phyloP scores from a whole-genome alignment of 495 filamentous ascomycete species.

The Neurospora sp. region DNA sequence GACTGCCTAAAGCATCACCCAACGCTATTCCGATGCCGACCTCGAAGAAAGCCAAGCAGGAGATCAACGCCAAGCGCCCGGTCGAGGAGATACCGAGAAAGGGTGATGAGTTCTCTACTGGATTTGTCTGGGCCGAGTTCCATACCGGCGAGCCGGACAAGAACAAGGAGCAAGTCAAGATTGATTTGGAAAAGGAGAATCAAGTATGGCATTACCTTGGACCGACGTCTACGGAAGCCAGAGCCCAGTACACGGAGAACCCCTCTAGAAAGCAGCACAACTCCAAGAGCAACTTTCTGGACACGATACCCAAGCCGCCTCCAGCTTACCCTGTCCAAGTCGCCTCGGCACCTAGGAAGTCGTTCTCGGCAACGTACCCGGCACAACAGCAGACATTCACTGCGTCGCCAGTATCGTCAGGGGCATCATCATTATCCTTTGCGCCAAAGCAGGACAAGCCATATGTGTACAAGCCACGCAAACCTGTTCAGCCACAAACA shows the following conservation, averaged over 20 bases:
- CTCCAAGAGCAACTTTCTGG: constrained; percentile 51
- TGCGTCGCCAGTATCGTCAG: neutral
- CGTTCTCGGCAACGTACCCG: constrained; percentile 9
- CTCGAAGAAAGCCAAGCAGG: constrained; percentile 42
- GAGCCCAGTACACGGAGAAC: constrained; percentile 85
- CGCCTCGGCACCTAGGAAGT: constrained; percentile 9
- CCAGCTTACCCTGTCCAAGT: constrained; percentile 10
- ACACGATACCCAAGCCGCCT: constrained; percentile 46
- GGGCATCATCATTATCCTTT: neutral
- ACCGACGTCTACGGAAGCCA: constrained; percentile 78
- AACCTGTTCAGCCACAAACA: constrained; percentile 23
- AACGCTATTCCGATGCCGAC: constrained; percentile 48
- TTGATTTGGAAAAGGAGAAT: constrained; percentile 58
- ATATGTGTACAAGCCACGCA: constrained; percentile 47
- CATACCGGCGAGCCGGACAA: constrained; percentile 44
- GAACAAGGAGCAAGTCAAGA: constrained; percentile 36
- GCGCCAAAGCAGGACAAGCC: constrained; percentile 30
- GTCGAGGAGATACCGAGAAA: constrained; percentile 53
- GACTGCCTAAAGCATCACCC: constrained; percentile 51
- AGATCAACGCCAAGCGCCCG: constrained; percentile 45
- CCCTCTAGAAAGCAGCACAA: constrained; percentile 45
- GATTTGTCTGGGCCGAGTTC: constrained; percentile 75
- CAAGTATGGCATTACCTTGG: constrained; percentile 89
- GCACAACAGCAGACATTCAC: neutral
- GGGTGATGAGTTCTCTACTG: constrained; percentile 59